Evolutionary conservation across 2,329 filamentous ascomycete species (phyloP).

Genomic region (Sarocladiaceae sp.): DNA sequence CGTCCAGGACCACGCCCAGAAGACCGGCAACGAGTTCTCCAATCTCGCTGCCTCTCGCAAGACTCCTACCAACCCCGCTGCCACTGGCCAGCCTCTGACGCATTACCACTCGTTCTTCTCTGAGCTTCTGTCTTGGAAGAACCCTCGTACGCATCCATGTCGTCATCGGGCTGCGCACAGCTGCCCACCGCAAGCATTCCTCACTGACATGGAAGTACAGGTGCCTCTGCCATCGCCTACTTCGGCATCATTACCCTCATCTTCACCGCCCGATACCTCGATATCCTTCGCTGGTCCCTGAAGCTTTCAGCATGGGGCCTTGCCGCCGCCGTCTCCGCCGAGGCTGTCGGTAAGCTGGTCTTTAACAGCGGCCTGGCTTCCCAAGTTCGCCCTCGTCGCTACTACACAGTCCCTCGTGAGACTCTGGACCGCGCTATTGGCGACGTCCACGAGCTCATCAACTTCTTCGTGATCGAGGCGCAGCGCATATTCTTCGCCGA

Average conservation of each 20-base stretch:
- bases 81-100: conserved; percentile 57
- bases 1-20: conserved; percentile 48
- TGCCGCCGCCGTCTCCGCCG: conserved; percentile 53
- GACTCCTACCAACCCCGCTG: conserved; percentile 46
- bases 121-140: conserved; percentile 63
- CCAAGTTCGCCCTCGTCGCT: conserved; percentile 60
- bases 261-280: conserved; percentile 58
- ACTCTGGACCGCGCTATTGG: conserved; percentile 55
- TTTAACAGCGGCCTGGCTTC: conserved; percentile 57
- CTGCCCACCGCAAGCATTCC: neutral
- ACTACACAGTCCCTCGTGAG: conserved; percentile 60
- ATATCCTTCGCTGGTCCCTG: conserved; percentile 58
- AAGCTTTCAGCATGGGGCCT: conserved; percentile 60
- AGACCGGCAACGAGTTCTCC: conserved; percentile 49
- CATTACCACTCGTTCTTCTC: conserved; percentile 68
- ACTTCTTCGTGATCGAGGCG: conserved; percentile 65
- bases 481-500: conserved; percentile 64
- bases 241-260: conserved; percentile 51
- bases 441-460: conserved; percentile 61
- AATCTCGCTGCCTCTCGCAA: conserved; percentile 52
- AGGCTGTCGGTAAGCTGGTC: conserved; percentile 54
- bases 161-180: neutral
- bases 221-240: conserved; percentile 61
- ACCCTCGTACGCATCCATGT: conserved; percentile 47
- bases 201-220: conserved; percentile 29